Conservation (phyloP, 2,329 filamentous ascomycete genomes). For the Pestalotiopsis sp. region DNA sequence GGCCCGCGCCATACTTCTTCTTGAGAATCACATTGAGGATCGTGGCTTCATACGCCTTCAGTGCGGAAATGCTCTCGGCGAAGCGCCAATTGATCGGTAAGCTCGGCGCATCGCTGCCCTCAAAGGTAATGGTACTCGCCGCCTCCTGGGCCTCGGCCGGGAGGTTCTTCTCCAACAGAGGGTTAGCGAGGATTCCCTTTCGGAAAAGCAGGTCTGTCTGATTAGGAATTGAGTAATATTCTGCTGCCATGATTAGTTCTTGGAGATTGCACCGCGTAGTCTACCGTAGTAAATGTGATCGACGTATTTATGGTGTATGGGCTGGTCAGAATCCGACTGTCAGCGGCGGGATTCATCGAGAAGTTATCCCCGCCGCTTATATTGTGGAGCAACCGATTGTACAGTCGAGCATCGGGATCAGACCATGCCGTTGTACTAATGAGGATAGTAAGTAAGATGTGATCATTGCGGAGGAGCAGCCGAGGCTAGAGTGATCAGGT, state of each 20-base stretch:
- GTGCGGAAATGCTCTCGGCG: slow-evolving; percentile 51
- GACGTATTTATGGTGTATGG: background rate
- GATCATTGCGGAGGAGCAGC: background rate
- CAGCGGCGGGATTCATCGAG: background rate
- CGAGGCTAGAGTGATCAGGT: background rate
- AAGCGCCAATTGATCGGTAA: slow-evolving; percentile 59
- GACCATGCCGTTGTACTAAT: background rate
- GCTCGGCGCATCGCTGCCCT: slow-evolving; percentile 42
- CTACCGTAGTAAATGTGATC: background rate
- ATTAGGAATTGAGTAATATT: background rate
- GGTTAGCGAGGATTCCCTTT: background rate
- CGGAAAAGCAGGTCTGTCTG: background rate
- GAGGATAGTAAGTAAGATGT: background rate
- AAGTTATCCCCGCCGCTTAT: background rate
- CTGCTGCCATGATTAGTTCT: background rate
- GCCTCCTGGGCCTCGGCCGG: background rate
- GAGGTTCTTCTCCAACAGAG: background rate
- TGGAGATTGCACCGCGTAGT: background rate
- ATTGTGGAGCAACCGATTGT: background rate
- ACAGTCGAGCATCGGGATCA: background rate
- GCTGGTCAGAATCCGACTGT: no score
- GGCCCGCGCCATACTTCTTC: slow-evolving; percentile 44
- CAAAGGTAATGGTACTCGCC: slow-evolving; percentile 29
- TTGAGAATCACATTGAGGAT: slow-evolving; percentile 45
- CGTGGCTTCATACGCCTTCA: slow-evolving; percentile 51